Percentiles rank a stretch among this genome's conserved stretches.
Conservation (phyloP, 768 basidiomycete genomes). For the Suillus paluster region DNA sequence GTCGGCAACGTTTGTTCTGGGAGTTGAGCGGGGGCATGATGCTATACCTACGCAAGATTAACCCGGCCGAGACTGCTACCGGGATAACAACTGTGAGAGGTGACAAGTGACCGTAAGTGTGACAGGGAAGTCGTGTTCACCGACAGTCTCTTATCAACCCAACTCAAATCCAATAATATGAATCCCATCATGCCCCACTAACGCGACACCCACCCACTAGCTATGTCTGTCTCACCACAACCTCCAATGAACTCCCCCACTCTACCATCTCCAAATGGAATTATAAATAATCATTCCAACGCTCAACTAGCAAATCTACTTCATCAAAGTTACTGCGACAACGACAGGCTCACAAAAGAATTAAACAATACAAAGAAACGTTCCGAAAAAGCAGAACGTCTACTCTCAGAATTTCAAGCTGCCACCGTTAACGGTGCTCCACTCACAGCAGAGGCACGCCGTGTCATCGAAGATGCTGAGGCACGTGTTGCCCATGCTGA, state of each 20-base stretch:
- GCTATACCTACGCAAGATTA: conserved; percentile 10
- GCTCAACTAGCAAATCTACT: conserved; percentile 64
- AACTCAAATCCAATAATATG: conserved; percentile 6
- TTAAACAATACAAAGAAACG: conserved; percentile 46
- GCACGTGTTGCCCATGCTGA: conserved; percentile 55
- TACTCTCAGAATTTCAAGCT: conserved; percentile 35
- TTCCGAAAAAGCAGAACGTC: conserved; percentile 59
- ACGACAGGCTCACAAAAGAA: conserved; percentile 55
- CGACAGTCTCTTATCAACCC: conserved; percentile 10
- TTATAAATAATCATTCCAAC: conserved; percentile 38
- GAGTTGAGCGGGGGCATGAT: conserved; percentile 11
- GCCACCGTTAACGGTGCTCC: conserved; percentile 21
- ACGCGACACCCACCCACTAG: conserved; percentile 4
- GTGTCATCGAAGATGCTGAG: conserved; percentile 50
- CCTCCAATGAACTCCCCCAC: conserved; percentile 18
- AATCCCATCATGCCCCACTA: conserved; percentile 10
- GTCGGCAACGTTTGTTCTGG: conserved; percentile 33
- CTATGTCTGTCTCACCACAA: conserved; percentile 27
- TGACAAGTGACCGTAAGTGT: conserved; percentile 9
- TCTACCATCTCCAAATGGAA: conserved; percentile 20
- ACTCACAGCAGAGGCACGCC: conserved; percentile 38
- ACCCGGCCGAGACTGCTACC: conserved; percentile 10
- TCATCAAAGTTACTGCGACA: conserved; percentile 54
- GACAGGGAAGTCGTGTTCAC: conserved; percentile 8
- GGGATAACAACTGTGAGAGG: conserved; percentile 4